A percentile compares a stretch with the other conserved stretches of the same genome.
phyloP scores from a whole-genome alignment of 768 basidiomycete genomes.

The Boletus barrowsii region DNA sequence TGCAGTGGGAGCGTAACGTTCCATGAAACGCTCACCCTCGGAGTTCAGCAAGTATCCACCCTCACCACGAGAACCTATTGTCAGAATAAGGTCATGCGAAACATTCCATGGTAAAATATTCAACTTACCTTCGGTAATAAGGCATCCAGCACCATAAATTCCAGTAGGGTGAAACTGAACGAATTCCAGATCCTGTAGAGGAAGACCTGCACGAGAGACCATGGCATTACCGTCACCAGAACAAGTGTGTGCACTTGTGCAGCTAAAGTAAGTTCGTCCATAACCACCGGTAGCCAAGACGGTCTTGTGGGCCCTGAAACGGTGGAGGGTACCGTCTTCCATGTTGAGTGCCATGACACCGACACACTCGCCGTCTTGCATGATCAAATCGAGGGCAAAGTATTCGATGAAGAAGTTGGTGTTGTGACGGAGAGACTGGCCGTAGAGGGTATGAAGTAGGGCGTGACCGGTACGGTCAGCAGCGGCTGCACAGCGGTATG shows the following conservation, averaged over 20 bases:
- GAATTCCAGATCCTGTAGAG: slow-evolving; percentile 96
- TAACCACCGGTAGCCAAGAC: slow-evolving; percentile 98
- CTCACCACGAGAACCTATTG: slow-evolving; percentile 91
- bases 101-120: neutral
- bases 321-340: slow-evolving; percentile 98
- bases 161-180: slow-evolving; percentile 99
- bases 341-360: slow-evolving; percentile 99
- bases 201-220: slow-evolving; percentile 94
- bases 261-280: slow-evolving; percentile 96
- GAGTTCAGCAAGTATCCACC: slow-evolving; percentile 98
- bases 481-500: slow-evolving; percentile 97
- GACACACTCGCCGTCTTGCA: slow-evolving; percentile 98
- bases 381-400: slow-evolving; percentile 98
- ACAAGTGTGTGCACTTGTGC: slow-evolving; percentile 98
- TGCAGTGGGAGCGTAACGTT: slow-evolving; percentile 98
- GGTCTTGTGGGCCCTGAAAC: slow-evolving; percentile 98
- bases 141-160: slow-evolving; percentile 98
- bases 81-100: neutral
- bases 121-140: slow-evolving; percentile 89
- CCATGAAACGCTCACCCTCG: slow-evolving; percentile 99
- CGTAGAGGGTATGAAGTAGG: slow-evolving; percentile 97
- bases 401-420: slow-evolving; percentile 99
- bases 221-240: slow-evolving; percentile 99
- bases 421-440: slow-evolving; percentile 97
- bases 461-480: slow-evolving; percentile 99